Conservation (phyloP, 345 rosid genomes). For the Sonneratia alba region DNA sequence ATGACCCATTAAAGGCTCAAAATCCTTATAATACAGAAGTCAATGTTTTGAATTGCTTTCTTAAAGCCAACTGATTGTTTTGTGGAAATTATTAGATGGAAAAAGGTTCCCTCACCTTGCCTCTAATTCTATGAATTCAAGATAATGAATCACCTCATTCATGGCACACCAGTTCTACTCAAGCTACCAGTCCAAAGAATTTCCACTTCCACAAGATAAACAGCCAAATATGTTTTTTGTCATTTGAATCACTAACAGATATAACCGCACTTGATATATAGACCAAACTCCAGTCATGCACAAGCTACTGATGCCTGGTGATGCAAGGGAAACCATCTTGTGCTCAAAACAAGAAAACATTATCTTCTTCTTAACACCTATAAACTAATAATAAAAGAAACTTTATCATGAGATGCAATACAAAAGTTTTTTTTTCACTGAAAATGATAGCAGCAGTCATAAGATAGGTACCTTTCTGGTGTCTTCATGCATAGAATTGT, state of each 20-base stretch:
- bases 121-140: no score
- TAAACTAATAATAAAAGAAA: not conserved
- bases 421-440: not conserved
- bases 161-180: no score
- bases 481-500: conserved; percentile 81
- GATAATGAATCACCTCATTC: no score
- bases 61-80: no score
- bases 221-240: not conserved
- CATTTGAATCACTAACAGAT: not conserved
- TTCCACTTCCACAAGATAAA: not conserved
- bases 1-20: not conserved
- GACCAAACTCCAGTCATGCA: not conserved
- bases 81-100: no score
- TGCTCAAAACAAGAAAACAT: not conserved
- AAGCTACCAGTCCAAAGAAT: no score
- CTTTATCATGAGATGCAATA: not conserved
- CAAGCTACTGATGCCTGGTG: not conserved
- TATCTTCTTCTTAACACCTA: not conserved
- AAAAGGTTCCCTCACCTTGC: no score
- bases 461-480: conserved; percentile 59
- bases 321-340: not conserved
- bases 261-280: not conserved
- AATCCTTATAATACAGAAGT: not conserved
- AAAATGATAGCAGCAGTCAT: not conserved
- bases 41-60: no score